Percentiles rank a stretch among this genome's conserved stretches.
Conservation (phyloP, 768 basidiomycete species). For the Pholiota conissans region DNA sequence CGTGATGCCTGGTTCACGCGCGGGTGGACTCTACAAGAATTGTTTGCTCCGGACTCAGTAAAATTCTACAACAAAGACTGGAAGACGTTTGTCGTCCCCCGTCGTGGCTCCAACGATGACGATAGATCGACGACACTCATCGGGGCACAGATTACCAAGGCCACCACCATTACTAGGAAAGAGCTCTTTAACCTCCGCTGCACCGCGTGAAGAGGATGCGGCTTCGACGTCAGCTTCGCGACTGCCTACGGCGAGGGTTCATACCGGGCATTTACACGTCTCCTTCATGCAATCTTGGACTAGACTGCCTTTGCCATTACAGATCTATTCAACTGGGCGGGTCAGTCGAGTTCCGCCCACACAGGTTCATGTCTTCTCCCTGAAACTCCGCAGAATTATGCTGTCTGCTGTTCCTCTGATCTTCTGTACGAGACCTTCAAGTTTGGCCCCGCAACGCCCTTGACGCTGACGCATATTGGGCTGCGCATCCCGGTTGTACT, state of each 20-base stretch:
- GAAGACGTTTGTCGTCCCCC: neutral
- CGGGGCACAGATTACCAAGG: neutral
- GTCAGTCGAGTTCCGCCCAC: neutral
- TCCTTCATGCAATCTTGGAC: slow-evolving; percentile 7
- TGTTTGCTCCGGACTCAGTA: slow-evolving; percentile 6
- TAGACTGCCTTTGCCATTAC: neutral
- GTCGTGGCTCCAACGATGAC: neutral
- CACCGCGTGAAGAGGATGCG: slow-evolving; percentile 10
- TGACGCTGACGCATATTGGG: no score
- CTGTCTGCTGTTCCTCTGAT: neutral
- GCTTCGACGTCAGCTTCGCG: slow-evolving; percentile 12
- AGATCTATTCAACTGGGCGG: neutral
- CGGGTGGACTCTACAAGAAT: no score
- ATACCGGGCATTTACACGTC: slow-evolving; percentile 12
- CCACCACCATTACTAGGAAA: slow-evolving; percentile 6
- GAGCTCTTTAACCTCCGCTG: slow-evolving; percentile 1
- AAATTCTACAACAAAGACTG: slow-evolving; percentile 11
- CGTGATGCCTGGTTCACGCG: slow-evolving; percentile 12
- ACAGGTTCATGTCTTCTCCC: neutral
- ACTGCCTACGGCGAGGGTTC: slow-evolving; percentile 13
- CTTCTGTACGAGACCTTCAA: no score
- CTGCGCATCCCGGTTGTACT: no score
- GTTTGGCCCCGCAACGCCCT: no score
- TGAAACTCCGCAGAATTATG: neutral
- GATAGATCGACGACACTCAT: neutral